Conservation (phyloP, 2,329 filamentous ascomycete species). For the Colletotrichum sp. region DNA sequence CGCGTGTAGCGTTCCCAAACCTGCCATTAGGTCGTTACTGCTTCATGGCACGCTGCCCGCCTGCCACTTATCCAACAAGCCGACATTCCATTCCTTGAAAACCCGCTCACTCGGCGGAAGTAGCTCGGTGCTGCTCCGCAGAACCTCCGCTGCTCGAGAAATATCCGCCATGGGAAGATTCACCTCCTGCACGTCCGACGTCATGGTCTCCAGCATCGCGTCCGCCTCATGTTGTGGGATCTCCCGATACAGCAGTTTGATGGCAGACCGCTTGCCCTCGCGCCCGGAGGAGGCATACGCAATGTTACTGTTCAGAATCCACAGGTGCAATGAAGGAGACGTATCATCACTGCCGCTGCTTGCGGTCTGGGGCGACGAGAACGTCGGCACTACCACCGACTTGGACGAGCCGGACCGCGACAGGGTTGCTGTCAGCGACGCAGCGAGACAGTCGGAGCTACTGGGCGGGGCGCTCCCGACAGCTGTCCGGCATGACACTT, state of each 20-base stretch:
- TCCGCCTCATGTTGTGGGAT: slow-evolving; percentile 50
- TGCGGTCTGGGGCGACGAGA: not conserved
- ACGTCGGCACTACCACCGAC: slow-evolving; percentile 53
- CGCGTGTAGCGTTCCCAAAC: too few relatives aligned
- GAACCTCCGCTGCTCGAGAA: slow-evolving; percentile 41
- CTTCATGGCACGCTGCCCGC: not conserved
- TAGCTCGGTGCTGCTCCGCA: slow-evolving; percentile 54
- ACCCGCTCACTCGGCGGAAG: slow-evolving; percentile 61
- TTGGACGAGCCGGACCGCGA: slow-evolving; percentile 64
- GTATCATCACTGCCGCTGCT: not conserved
- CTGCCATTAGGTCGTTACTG: not conserved
- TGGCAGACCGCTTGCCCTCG: slow-evolving; percentile 38
- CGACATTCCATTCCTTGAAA: slow-evolving; percentile 73
- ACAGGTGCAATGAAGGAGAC: slow-evolving; percentile 46
- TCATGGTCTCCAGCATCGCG: slow-evolving; percentile 53
- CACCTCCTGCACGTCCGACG: slow-evolving; percentile 64
- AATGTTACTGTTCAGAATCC: slow-evolving; percentile 63
- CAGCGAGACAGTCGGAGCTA: slow-evolving; percentile 56
- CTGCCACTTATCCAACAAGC: slow-evolving; percentile 62
- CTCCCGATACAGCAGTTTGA: slow-evolving; percentile 59
- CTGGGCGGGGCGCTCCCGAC: slow-evolving; percentile 35
- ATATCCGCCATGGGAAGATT: slow-evolving; percentile 58
- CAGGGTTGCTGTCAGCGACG: slow-evolving; percentile 57
- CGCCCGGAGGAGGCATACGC: slow-evolving; percentile 50
- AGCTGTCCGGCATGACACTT: slow-evolving; percentile 45